Evolutionary conservation across 2,329 filamentous ascomycete species (phyloP).

Genomic region (Beauveria sp.): DNA sequence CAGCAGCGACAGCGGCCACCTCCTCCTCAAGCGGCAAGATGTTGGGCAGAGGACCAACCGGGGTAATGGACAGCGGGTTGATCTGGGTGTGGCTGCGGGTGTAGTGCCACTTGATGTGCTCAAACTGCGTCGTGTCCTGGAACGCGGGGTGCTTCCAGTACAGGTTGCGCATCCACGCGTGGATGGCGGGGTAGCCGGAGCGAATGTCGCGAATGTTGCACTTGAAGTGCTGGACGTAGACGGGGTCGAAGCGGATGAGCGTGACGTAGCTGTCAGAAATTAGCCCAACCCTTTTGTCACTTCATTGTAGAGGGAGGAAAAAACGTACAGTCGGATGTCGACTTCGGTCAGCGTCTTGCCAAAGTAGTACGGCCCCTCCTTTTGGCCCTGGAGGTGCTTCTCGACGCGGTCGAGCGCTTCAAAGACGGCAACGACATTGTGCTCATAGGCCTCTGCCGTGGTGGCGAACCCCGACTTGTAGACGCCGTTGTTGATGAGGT

Average conservation of each 20-base stretch:
- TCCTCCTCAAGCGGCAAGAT: conserved; percentile 73
- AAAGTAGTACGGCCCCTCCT: conserved; percentile 62
- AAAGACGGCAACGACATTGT: conserved; percentile 64
- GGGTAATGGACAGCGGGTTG: conserved; percentile 67
- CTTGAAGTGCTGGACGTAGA: conserved; percentile 84
- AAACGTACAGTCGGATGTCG: conserved; percentile 59
- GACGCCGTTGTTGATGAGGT: conserved; percentile 63
- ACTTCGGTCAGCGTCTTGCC: conserved; percentile 71
- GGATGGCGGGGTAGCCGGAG: conserved; percentile 71
- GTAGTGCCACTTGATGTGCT: conserved; percentile 85
- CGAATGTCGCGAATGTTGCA: conserved; percentile 82
- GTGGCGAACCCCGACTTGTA: conserved; percentile 79
- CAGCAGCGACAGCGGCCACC: conserved; percentile 44
- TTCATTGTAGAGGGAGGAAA: not conserved
- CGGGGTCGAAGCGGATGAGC: conserved; percentile 65
- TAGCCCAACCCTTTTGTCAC: not conserved
- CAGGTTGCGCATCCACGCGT: conserved; percentile 72
- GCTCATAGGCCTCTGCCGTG: conserved; percentile 74
- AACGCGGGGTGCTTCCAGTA: conserved; percentile 83
- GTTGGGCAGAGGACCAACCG: conserved; percentile 75
- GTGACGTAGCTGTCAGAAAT: conserved; percentile 50
- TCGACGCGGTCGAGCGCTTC: conserved; percentile 70
- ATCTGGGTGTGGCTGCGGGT: conserved; percentile 57
- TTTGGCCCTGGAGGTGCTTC: conserved; percentile 48
- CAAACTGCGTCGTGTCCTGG: conserved; percentile 75